Base-by-base conservation (phyloP, 2,329 filamentous ascomycete genomes). In the Cylindrodendrum hubeiense region DNA sequence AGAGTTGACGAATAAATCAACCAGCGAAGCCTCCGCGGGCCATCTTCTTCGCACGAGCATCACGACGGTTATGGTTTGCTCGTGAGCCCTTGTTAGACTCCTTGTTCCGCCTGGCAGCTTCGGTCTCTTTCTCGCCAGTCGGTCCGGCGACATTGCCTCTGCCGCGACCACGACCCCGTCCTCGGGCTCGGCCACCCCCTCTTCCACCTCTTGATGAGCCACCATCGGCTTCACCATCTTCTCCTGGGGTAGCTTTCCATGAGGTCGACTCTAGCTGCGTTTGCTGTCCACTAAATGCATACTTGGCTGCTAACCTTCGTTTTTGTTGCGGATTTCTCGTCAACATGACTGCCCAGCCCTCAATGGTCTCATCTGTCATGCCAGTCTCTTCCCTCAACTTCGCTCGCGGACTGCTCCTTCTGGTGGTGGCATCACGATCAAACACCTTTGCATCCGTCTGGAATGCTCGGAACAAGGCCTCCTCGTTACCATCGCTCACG, bases 261-360 rank as follows among this genome's bases (percentile, higher is more conserved):
- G 92, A 82, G 0, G 92, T 94, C 1, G 89, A 81, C 5, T 85
- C 83, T 21, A 97, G 71, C 60, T 89, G 85, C 1, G 80, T 82
- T 79, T 97, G 94, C 60, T 86, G 79, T 2, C 92, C 92, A 13
- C 84, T 83, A 68, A 92, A 93, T 19, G 86, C 83, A 72, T 91
- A 92, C 74, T 89, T 91, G 54, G 86, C 86, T 79, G 97, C 93
- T 46, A 98, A 80, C 60, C 87, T 85, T 61, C 88, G 87, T 77
- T 91, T 83, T 65, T 91, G 87, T 72, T 88, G 87, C 1, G 92
- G 87, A 72, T 95, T 91, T 33, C 95, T 87, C 13, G 84, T 82
- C 8, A 98, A 80, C 93, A 98, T 97, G 52, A 97, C 82, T 0
- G 88, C 93, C 95, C 95, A 99, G 5, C 96, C 96, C 79, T 98